Conservation (phyloP, 2,329 filamentous ascomycete genomes). For the Alternaria sp. region DNA sequence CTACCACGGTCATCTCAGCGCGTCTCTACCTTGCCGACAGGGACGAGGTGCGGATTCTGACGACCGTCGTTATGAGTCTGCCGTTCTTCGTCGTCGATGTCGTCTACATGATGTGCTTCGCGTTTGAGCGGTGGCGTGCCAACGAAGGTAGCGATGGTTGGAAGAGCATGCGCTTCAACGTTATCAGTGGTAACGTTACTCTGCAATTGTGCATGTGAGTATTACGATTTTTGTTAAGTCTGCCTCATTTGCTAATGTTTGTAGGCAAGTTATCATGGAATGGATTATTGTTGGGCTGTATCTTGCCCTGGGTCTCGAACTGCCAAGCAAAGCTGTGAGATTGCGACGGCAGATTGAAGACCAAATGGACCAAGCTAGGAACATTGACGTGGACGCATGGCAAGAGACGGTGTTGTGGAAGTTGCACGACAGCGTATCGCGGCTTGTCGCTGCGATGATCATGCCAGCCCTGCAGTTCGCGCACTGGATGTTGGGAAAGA, state of each 20-base stretch:
- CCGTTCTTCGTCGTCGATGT: slow-evolving; percentile 46
- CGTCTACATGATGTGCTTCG: slow-evolving; percentile 49
- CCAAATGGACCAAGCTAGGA: slow-evolving; percentile 31
- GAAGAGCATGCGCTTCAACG: slow-evolving; percentile 38
- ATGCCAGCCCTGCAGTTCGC: slow-evolving; percentile 41
- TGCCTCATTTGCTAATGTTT: background rate
- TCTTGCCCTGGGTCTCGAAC: slow-evolving; percentile 36
- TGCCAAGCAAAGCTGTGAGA: slow-evolving; percentile 40
- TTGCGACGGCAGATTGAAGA: slow-evolving; percentile 37
- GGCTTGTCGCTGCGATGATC: slow-evolving; percentile 37
- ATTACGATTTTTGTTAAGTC: background rate
- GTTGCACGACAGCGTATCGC: slow-evolving; percentile 34
- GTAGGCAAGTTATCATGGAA: slow-evolving; percentile 46
- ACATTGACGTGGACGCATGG: slow-evolving; percentile 35
- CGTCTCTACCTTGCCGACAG: slow-evolving; percentile 42
- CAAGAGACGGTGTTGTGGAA: slow-evolving; percentile 44
- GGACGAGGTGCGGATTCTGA: slow-evolving; percentile 43
- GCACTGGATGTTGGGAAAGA: slow-evolving; percentile 43
- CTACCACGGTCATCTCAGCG: slow-evolving; percentile 44
- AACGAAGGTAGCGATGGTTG: slow-evolving; percentile 9
- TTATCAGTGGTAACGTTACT: slow-evolving; percentile 44
- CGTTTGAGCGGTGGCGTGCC: slow-evolving; percentile 34
- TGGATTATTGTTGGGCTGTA: slow-evolving; percentile 43
- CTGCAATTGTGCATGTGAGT: slow-evolving; percentile 46
- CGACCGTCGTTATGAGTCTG: slow-evolving; percentile 43